These are phyloP conservation scores for Phialocephala subalpina DNA, from an alignment of 2,329 filamentous ascomycete genomes.

Conservation along the genomic window DNA sequence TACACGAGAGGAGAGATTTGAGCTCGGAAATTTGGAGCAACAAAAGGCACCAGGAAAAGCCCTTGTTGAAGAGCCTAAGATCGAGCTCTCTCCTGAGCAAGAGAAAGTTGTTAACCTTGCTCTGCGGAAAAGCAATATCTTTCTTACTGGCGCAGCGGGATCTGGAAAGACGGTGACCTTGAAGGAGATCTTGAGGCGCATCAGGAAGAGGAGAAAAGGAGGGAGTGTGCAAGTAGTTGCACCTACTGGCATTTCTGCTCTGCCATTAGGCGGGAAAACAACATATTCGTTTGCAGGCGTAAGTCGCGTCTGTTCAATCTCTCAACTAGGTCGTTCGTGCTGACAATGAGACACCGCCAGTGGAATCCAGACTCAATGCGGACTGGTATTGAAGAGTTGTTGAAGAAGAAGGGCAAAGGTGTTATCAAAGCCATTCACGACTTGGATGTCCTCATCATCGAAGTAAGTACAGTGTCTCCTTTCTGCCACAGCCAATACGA, in stretches of 20 bases:
- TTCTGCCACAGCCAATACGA: neutral
- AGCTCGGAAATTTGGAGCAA: neutral
- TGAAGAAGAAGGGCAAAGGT: conserved; percentile 6
- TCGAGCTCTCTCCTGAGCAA: conserved; percentile 33
- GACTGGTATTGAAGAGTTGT: conserved; percentile 21
- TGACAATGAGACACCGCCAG: neutral
- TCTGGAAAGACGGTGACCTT: conserved; percentile 38
- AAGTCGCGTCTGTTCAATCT: neutral
- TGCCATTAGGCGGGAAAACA: conserved; percentile 37
- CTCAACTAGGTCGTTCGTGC: neutral
- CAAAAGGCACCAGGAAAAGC: neutral
- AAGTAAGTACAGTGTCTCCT: conserved; percentile 29
- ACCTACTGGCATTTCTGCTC: conserved; percentile 39
- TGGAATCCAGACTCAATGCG: conserved; percentile 38
- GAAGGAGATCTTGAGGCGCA: conserved; percentile 29
- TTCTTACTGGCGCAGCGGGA: conserved; percentile 40
- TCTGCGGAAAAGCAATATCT: conserved; percentile 34
- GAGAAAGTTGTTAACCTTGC: conserved; percentile 35
- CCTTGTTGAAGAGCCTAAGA: conserved; percentile 11
- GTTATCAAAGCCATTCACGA: conserved; percentile 16
- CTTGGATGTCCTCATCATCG: conserved; percentile 36
- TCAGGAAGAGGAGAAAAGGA: conserved; percentile 16
- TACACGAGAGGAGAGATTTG: neutral
- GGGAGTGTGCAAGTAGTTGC: conserved; percentile 36
- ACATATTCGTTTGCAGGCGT: conserved; percentile 36